Conservation (phyloP, 2,329 filamentous ascomycete species). For the Aspergillus latus region DNA sequence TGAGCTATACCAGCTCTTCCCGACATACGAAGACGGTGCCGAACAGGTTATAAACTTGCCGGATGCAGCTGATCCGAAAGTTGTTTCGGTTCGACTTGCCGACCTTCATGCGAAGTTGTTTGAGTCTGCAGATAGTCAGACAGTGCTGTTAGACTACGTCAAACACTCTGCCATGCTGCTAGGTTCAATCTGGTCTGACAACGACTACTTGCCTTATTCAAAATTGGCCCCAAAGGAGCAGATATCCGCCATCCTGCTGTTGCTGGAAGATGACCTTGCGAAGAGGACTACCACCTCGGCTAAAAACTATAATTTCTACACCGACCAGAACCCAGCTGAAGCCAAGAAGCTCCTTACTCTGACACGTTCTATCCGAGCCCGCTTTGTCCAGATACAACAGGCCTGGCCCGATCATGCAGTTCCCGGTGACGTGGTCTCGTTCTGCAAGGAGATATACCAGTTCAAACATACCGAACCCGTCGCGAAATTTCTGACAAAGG, state of each 20-base stretch:
- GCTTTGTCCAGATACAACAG: conserved; percentile 68
- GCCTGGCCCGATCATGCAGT: conserved; percentile 73
- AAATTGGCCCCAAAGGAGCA: conserved; percentile 50
- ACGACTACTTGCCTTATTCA: conserved; percentile 21
- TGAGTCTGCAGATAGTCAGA: conserved; percentile 28
- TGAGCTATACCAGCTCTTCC: conserved; percentile 80
- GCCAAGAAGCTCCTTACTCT: conserved; percentile 70
- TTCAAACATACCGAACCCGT: conserved; percentile 79
- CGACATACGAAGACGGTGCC: conserved; percentile 64
- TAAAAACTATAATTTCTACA: conserved; percentile 81
- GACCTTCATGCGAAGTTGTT: conserved; percentile 56
- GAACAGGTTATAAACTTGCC: conserved; percentile 36
- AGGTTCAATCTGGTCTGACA: conserved; percentile 34
- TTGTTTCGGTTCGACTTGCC: conserved; percentile 62
- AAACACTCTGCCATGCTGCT: conserved; percentile 36
- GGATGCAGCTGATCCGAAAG: conserved; percentile 47
- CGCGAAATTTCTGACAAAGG: conserved; percentile 77
- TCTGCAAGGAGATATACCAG: conserved; percentile 72
- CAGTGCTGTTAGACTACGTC: conserved; percentile 35
- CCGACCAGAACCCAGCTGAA: conserved; percentile 73
- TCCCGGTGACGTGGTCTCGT: conserved; percentile 72
- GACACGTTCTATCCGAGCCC: conserved; percentile 65
- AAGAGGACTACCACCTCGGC: conserved; percentile 46
- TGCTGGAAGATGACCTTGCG: conserved; percentile 62
- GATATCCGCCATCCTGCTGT: conserved; percentile 65